Conservation (phyloP, 192 early-diverging fungal genomes). For the Chytriomyces confervae region DNA sequence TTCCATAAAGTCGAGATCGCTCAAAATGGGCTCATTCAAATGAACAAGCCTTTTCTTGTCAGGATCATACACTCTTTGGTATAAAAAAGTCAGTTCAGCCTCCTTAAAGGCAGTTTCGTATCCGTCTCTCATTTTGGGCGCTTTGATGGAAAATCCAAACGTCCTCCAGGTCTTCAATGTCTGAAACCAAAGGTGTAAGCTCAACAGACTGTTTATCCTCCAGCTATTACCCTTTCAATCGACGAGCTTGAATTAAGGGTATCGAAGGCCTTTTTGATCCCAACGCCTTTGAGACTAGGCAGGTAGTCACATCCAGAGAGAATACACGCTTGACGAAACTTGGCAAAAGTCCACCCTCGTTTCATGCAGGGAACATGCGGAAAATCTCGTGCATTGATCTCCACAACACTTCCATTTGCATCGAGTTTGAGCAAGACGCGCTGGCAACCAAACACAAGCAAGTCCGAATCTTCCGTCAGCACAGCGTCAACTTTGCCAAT, state of each 20-base stretch:
- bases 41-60: constrained; percentile 52
- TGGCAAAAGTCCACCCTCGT: constrained; percentile 58
- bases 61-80: constrained; percentile 90
- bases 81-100: constrained; percentile 87
- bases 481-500: constrained; percentile 73
- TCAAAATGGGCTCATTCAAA: constrained; percentile 47
- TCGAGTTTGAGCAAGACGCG: constrained; percentile 85
- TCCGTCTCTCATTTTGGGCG: constrained; percentile 59
- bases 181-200: constrained; percentile 1
- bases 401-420: constrained; percentile 66
- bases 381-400: constrained; percentile 68
- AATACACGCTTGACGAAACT: constrained; percentile 91
- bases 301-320: constrained; percentile 98
- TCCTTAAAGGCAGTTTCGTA: constrained; percentile 73
- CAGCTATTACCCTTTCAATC: constrained; percentile 25
- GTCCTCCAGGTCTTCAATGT: constrained; percentile 49
- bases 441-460: constrained; percentile 91
- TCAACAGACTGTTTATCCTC: background rate
- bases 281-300: constrained; percentile 81
- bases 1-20: constrained; percentile 1
- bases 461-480: constrained; percentile 95
- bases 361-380: constrained; percentile 43
- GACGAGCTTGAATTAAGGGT: constrained; percentile 9
- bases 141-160: constrained; percentile 53
- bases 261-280: constrained; percentile 76